These are phyloP conservation scores for Gelatoporia subvermispora DNA, from an alignment of 768 basidiomycete species.

Conservation along the genomic window DNA sequence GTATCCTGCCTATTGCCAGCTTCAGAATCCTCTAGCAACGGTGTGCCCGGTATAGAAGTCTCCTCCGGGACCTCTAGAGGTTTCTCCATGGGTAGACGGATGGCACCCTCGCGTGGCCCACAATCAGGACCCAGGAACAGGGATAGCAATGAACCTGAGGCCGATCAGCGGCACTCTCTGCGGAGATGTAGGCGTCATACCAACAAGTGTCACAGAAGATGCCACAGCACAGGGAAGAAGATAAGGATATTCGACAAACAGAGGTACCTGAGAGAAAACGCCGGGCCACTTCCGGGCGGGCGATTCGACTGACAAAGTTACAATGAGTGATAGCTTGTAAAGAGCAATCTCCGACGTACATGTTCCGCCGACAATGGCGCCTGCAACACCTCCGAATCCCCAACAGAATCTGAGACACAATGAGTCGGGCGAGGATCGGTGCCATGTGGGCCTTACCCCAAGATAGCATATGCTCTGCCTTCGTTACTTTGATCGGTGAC, in stretches of 20 bases:
- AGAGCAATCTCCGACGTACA: slow-evolving; percentile 43
- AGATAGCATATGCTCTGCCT: slow-evolving; percentile 88
- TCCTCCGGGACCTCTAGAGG: slow-evolving; percentile 63
- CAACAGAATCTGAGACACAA: slow-evolving; percentile 67
- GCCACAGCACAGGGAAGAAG: slow-evolving; percentile 83
- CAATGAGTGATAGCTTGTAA: slow-evolving; percentile 8
- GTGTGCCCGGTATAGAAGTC: slow-evolving; percentile 41
- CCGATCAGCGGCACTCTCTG: background rate
- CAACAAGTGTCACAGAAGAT: slow-evolving; percentile 66
- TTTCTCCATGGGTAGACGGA: slow-evolving; percentile 82
- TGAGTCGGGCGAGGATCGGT: background rate
- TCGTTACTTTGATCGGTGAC: slow-evolving; percentile 92
- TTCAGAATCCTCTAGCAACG: slow-evolving; percentile 36
- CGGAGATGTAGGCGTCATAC: slow-evolving; percentile 30
- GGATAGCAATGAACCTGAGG: slow-evolving; percentile 74
- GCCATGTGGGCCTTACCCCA: slow-evolving; percentile 55
- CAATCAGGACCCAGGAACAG: slow-evolving; percentile 91
- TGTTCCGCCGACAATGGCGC: slow-evolving; percentile 79
- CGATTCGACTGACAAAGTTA: slow-evolving; percentile 55
- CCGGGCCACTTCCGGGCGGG: slow-evolving; percentile 86
- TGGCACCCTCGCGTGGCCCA: slow-evolving; percentile 81
- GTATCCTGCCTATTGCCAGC: slow-evolving; percentile 25
- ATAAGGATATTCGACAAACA: slow-evolving; percentile 85
- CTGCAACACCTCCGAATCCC: slow-evolving; percentile 94
- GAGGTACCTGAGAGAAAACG: slow-evolving; percentile 54